Evolutionary conservation across 2,329 filamentous ascomycete genomes (phyloP).

Genomic region (Fusarium equiseti): DNA sequence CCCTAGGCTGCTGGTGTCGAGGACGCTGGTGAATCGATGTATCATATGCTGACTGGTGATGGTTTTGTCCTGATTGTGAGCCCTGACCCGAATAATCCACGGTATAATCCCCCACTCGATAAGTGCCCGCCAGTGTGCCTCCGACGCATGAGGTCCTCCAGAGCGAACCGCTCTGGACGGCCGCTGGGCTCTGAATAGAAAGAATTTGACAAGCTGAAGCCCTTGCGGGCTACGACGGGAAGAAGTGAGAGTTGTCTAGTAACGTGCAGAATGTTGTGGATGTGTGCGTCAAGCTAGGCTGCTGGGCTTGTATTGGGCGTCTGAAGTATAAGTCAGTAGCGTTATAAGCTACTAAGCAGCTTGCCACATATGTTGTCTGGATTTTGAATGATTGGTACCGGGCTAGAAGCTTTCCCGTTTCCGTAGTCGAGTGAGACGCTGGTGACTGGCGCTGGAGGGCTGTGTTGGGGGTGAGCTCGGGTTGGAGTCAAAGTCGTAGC

Average conservation of each 20-base stretch:
- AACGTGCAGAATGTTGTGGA: slow-evolving; percentile 45
- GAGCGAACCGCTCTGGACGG: slow-evolving; percentile 81
- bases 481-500: slow-evolving; percentile 40
- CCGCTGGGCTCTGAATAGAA: slow-evolving; percentile 72
- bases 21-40: slow-evolving; percentile 53
- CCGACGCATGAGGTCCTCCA: slow-evolving; percentile 80
- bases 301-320: slow-evolving; percentile 38
- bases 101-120: slow-evolving; percentile 79
- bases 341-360: slow-evolving; percentile 43
- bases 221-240: slow-evolving; percentile 64
- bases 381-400: slow-evolving; percentile 43
- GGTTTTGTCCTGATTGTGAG: slow-evolving; percentile 72
- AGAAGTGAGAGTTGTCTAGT: slow-evolving; percentile 43
- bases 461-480: slow-evolving; percentile 41
- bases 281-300: slow-evolving; percentile 40
- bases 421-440: slow-evolving; percentile 45
- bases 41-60: slow-evolving; percentile 74
- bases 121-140: slow-evolving; percentile 80
- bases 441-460: slow-evolving; percentile 42
- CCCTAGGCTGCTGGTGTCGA: slow-evolving; percentile 58
- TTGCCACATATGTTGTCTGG: slow-evolving; percentile 46
- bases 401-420: slow-evolving; percentile 47
- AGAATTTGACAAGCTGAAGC: slow-evolving; percentile 67
- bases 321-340: slow-evolving; percentile 46
- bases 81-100: slow-evolving; percentile 79